Evolutionary conservation across 345 rosid species (phyloP).

Genomic region (Punica granatum): DNA sequence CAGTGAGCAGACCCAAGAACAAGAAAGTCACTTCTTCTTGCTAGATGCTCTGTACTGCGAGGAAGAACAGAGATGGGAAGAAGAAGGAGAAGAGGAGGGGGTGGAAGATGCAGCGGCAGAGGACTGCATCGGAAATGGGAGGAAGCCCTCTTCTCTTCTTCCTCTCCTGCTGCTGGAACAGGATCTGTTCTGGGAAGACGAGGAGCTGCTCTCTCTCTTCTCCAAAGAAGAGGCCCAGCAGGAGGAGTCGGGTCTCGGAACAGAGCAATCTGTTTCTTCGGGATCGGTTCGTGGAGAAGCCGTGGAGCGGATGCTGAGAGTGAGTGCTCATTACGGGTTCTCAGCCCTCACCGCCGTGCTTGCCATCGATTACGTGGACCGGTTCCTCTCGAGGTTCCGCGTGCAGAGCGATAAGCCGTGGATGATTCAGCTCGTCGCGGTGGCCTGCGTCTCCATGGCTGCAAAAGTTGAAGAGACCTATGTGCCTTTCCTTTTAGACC

Average conservation of each 20-base stretch:
- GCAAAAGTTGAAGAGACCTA: constrained; percentile 92
- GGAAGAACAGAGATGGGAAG: constrained; percentile 54
- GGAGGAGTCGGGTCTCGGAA: not conserved
- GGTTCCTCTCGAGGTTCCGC: constrained; percentile 48
- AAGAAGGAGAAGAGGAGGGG: constrained; percentile 33
- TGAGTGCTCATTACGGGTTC: constrained; percentile 58
- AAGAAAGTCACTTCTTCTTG: too few relatives aligned
- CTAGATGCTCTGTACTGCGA: constrained; percentile 65
- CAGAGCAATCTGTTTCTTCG: constrained; percentile 19
- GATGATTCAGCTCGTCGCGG: constrained; percentile 85
- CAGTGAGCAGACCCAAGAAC: constrained; percentile 8
- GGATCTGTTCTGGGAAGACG: constrained; percentile 73
- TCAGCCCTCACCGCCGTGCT: constrained; percentile 60
- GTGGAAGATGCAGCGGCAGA: constrained; percentile 15
- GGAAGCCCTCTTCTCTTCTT: constrained; percentile 12
- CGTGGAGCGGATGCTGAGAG: constrained; percentile 72
- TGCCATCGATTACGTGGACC: constrained; percentile 75
- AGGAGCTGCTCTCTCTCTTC: constrained; percentile 60
- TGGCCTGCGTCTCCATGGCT: constrained; percentile 81
- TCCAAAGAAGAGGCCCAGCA: constrained; percentile 44
- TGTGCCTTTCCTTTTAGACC: constrained; percentile 74
- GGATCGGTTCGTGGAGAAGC: constrained; percentile 49
- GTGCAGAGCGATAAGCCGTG: constrained; percentile 58
- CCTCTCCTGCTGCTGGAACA: constrained; percentile 42
- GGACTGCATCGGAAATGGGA: not conserved